Evolutionary conservation across 768 basidiomycete species (phyloP).

Genomic region (Scleroderma bovista): DNA sequence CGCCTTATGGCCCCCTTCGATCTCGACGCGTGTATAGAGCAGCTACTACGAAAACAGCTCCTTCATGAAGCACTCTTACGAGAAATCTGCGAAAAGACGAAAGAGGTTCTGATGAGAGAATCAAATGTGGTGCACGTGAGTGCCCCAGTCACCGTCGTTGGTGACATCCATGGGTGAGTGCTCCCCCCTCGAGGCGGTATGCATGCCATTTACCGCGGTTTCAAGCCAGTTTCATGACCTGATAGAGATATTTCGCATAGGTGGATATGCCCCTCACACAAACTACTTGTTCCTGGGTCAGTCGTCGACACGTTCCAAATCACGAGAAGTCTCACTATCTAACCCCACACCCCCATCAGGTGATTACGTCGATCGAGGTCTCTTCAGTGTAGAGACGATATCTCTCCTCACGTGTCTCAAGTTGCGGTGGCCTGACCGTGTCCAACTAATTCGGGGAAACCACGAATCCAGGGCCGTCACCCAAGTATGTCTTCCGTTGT

Average conservation of each 20-base stretch:
- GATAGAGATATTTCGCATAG: conserved; percentile 98
- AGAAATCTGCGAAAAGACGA: conserved; percentile 99
- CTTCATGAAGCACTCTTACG: conserved; percentile 90
- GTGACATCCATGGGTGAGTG: conserved; percentile 96
- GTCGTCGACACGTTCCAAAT: conserved; percentile 21
- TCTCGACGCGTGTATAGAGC: conserved; percentile 93
- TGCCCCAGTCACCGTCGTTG: conserved; percentile 96
- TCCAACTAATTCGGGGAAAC: conserved; percentile 95
- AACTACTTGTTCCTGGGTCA: conserved; percentile 97
- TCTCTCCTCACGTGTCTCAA: conserved; percentile 96
- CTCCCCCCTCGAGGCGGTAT: conserved; percentile 8
- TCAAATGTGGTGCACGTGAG: conserved; percentile 97
- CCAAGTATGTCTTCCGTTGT: conserved; percentile 57
- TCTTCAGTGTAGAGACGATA: conserved; percentile 98
- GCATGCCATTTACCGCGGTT: conserved; percentile 28
- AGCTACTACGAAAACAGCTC: conserved; percentile 86
- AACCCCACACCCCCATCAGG: conserved; percentile 42
- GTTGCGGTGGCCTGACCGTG: conserved; percentile 91
- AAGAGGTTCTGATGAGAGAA: conserved; percentile 98
- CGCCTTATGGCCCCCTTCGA: conserved; percentile 61
- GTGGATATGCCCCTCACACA: conserved; percentile 92
- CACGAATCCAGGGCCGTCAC: conserved; percentile 98
- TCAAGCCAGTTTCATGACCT: conserved; percentile 98
- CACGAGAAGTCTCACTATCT: neutral
- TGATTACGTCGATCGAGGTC: conserved; percentile 96